phyloP scores from a whole-genome alignment of 2,329 filamentous ascomycete species.

The Grosmannia penicillata region DNA sequence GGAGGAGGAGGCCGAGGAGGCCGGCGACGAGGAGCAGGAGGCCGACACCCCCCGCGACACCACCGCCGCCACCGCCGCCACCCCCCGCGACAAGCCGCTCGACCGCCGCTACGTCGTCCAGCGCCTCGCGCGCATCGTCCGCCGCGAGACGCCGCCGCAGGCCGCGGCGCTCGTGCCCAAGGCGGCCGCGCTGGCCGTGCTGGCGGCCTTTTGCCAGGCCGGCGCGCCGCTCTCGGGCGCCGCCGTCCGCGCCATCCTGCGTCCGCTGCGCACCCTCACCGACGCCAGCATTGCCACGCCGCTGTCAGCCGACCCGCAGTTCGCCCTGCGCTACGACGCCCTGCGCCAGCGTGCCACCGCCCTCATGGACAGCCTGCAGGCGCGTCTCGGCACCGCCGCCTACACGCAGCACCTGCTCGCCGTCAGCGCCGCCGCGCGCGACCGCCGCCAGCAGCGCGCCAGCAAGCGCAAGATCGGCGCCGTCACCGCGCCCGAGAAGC shows the following conservation, averaged over 20 bases:
- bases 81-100: constrained; percentile 21
- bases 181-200: constrained; percentile 57
- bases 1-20: constrained; percentile 25
- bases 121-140: constrained; percentile 63
- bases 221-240: constrained; percentile 23
- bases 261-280: constrained; percentile 65
- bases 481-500: constrained; percentile 65
- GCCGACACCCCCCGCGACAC: constrained; percentile 12
- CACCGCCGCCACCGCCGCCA: constrained; percentile 11
- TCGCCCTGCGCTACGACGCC: constrained; percentile 53
- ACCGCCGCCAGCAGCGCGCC: constrained; percentile 57
- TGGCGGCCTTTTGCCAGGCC: constrained; percentile 49
- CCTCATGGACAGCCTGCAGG: constrained; percentile 69
- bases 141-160: constrained; percentile 55
- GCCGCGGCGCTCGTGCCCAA: constrained; percentile 56
- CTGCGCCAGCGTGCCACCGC: constrained; percentile 61
- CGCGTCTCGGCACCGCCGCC: constrained; percentile 64
- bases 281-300: constrained; percentile 62
- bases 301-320: constrained; percentile 54
- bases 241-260: constrained; percentile 45
- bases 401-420: constrained; percentile 63
- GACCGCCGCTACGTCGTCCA: constrained; percentile 50
- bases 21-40: constrained; percentile 23
- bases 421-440: constrained; percentile 59
- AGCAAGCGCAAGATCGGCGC: constrained; percentile 84